Base-by-base conservation (phyloP, 73 alveolate genomes). In the Urostyla sp. region DNA sequence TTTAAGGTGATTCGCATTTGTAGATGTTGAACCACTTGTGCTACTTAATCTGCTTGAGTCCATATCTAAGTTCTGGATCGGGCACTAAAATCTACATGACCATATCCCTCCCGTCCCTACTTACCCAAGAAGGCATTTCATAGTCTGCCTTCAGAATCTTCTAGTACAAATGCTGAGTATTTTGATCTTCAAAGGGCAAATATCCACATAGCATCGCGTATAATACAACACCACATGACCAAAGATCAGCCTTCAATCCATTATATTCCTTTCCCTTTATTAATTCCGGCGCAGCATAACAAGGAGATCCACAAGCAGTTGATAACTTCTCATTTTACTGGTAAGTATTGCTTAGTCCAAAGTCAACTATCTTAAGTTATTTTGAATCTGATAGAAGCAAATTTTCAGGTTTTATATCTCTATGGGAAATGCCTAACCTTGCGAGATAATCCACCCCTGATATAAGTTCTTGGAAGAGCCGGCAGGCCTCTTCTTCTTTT, bases 271-370 rank as follows among this genome's bases (percentile, higher is more conserved):
- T 92, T 0, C 95, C 95, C 7, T 89, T 76, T 18, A 92, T 85
- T 88, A 92, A 76, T 54, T 92, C 98, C 0, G 98, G 98, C 10
- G 98, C 98, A 0, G 98, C 98, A 80, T 89, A 92, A 32, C 98
- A 92, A 60, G 98, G 98, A 6, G 94, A 79, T 0, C 98, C 98
- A 75, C 98, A 92, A 7, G 98, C 96, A 44, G 98, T 92, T 74
- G 72, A 72, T 24, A 92, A 52, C 67, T 85, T 79, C 27, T 84
- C 92, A 74, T 91, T 93, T 40, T 84, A 40, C 75, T 86, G 80
- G 54, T 89, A 92, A 0, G 93, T 84, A 86, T 92, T 92, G 46
- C 96, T 87, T 6, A 92, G 46, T 18, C 98, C 98, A 72, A 92
- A 92, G 75, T 92, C 98, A 0, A 92, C 96, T 37, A 92, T 67